Evolutionary conservation across 306 rosid species (phyloP).

Genomic region (Quercus suber): DNA sequence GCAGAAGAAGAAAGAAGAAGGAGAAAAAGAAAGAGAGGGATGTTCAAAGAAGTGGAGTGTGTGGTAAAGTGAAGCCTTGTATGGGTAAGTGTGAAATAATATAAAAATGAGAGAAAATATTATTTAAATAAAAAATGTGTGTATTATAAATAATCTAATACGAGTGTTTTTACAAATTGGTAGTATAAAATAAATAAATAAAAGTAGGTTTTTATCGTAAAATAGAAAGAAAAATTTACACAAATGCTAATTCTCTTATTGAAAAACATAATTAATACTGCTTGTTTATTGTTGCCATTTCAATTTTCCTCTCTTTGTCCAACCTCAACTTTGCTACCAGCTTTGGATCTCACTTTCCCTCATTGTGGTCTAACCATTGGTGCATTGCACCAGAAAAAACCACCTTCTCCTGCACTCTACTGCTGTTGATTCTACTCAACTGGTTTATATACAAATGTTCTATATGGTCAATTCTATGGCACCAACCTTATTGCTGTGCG

Average conservation of each 20-base stretch:
- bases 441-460: background rate
- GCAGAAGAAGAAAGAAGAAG: too few relatives aligned
- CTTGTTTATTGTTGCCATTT: background rate
- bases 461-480: background rate
- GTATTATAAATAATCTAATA: too few relatives aligned
- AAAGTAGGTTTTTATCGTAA: too few relatives aligned
- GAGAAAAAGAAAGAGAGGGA: too few relatives aligned
- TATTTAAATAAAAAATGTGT: too few relatives aligned
- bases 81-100: too few relatives aligned
- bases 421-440: background rate
- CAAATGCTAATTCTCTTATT: background rate
- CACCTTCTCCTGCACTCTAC: background rate
- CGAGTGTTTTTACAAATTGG: rapidly evolving
- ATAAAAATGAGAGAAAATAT: too few relatives aligned
- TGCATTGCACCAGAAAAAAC: background rate
- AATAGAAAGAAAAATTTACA: too few relatives aligned
- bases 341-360: background rate
- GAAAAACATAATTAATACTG: background rate
- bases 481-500: background rate
- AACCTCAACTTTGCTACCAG: too few relatives aligned
- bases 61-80: too few relatives aligned
- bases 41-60: too few relatives aligned
- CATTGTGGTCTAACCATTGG: background rate
- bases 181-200: too few relatives aligned
- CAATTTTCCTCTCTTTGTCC: background rate